Evolutionary conservation across 306 rosid species (phyloP), one percentile per base, ranked within the genome.

Genomic region (Trifolium repens): DNA sequence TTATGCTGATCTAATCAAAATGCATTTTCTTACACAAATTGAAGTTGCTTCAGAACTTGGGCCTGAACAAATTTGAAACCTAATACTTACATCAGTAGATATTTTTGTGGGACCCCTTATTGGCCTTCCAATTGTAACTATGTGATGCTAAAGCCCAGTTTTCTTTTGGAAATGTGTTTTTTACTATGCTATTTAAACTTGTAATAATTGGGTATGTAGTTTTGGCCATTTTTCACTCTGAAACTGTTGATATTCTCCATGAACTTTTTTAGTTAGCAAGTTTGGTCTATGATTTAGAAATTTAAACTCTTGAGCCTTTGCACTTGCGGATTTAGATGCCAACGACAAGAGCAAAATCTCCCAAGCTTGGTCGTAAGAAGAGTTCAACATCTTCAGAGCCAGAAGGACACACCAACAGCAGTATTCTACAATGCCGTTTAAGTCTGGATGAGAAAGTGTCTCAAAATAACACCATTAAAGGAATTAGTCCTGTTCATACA

Each of bases 331-430:
- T 82, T 79, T 85, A 96, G 99, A 84, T 92, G 80, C 99, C 99
- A 71, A 84, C 97, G 64, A 96, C 99, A 74, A 90, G 99, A 88
- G 90, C 99, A 58, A 96, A 92, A 82, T 96, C 99, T 80, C 99
- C 99, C 65, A 96, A 96, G 85, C 97, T 96, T 57, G 98, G 99
- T 52, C 93, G 99, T 5, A 92, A 64, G 82, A 96, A 96, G 89
- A 79, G 79, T 83, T 83, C 80, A 61, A 81, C 82, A 66, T 71
- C 69, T 13, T 61, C 80, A 9, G 97, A 86, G 52, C 44, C 86
- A 67, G 92, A 74, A 71, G 93, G 87, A 81, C 87, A 71, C 58
- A 30, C 73, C n/a, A 67, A 68, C 61, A 71, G 79, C 57, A 77
- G 67, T 66, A 81, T 66, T 82, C 89, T 71, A 76, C 77, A 80